Evolutionary conservation across 2,329 filamentous ascomycete genomes (phyloP).

Genomic region (Aplosporella prunicola): DNA sequence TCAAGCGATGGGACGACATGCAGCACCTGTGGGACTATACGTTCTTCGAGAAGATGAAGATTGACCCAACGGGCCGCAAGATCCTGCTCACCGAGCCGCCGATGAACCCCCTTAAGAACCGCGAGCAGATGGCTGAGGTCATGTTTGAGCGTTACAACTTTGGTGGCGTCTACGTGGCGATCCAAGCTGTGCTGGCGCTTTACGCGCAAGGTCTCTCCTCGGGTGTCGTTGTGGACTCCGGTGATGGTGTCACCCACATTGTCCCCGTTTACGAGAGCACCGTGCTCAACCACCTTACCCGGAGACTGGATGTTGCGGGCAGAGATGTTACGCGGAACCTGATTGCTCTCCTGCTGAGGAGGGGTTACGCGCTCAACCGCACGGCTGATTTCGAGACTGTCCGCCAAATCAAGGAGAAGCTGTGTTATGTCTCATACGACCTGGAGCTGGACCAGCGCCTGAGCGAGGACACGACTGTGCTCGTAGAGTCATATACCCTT

Average conservation of each 20-base stretch:
- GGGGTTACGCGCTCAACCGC: constrained; percentile 93
- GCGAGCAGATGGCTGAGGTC: constrained; percentile 96
- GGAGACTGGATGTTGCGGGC: constrained; percentile 87
- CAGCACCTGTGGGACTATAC: constrained; percentile 99
- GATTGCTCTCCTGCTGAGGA: constrained; percentile 84
- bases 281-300: constrained; percentile 92
- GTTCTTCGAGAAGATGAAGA: constrained; percentile 91
- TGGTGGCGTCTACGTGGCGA: constrained; percentile 94
- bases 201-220: constrained; percentile 78
- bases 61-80: constrained; percentile 86
- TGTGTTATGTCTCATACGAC: constrained; percentile 98
- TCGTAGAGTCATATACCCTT: constrained; percentile 95
- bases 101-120: constrained; percentile 94
- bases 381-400: constrained; percentile 99
- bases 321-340: constrained; percentile 97
- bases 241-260: constrained; percentile 96
- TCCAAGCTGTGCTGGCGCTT: constrained; percentile 89
- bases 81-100: constrained; percentile 95
- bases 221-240: constrained; percentile 98
- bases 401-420: constrained; percentile 98
- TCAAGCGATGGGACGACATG: constrained; percentile 99
- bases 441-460: constrained; percentile 91
- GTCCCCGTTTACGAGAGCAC: constrained; percentile 98
- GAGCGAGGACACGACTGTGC: constrained; percentile 91
- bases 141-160: constrained; percentile 98